These are phyloP conservation scores for Santalum album DNA, from an alignment of 164 flowering plant species.

Conservation along the genomic window DNA sequence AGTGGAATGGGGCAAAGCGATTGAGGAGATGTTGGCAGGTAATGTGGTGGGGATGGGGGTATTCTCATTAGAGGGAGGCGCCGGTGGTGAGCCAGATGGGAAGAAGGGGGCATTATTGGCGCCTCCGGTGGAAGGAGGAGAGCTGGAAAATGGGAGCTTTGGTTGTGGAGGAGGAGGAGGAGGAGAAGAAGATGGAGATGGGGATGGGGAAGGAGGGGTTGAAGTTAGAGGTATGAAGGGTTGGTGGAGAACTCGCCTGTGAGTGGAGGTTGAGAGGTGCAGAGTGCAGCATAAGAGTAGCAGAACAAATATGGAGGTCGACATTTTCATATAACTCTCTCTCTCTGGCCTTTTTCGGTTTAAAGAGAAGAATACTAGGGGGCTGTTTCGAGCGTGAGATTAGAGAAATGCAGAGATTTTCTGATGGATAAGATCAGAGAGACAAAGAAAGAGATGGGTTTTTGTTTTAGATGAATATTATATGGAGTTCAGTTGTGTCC, in stretches of 20 bases:
- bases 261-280: slow-evolving; percentile 6
- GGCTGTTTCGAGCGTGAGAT: too few relatives aligned
- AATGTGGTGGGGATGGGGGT: slow-evolving; percentile 22
- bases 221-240: slow-evolving; percentile 27
- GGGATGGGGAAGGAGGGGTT: slow-evolving; percentile 13
- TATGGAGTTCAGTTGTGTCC: too few relatives aligned
- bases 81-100: slow-evolving; percentile 23
- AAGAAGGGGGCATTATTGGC: slow-evolving; percentile 23
- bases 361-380: too few relatives aligned
- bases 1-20: slow-evolving; percentile 35
- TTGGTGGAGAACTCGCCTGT: slow-evolving; percentile 35
- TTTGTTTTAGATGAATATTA: too few relatives aligned
- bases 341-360: too few relatives aligned
- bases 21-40: slow-evolving; percentile 59
- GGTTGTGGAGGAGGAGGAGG: slow-evolving; percentile 14
- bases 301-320: not conserved
- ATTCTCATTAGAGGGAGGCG: slow-evolving; percentile 25
- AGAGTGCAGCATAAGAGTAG: slow-evolving; percentile 5
- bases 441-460: too few relatives aligned
- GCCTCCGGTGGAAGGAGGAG: slow-evolving; percentile 8
- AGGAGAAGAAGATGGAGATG: slow-evolving; percentile 8
- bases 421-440: too few relatives aligned
- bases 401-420: too few relatives aligned
- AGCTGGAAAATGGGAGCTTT: slow-evolving; percentile 19
- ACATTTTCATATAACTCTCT: not conserved